Conservation (phyloP, 306 rosid genomes). For the Begonia fuchsioides region DNA sequence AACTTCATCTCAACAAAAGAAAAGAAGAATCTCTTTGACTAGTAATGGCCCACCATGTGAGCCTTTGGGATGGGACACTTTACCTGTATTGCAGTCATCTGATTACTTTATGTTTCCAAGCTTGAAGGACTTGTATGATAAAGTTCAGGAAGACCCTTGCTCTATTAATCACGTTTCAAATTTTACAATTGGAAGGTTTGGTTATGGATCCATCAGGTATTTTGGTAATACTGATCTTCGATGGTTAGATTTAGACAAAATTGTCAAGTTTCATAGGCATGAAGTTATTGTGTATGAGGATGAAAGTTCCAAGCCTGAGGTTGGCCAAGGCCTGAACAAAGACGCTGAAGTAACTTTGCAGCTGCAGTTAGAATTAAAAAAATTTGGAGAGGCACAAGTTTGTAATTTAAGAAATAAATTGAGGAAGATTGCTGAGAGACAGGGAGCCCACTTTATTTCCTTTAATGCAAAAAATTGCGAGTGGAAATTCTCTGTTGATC, state of each 20-base stretch:
- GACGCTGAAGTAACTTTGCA: constrained; percentile 81
- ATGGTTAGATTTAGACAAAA: constrained; percentile 38
- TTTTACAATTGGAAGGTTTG: constrained; percentile 64
- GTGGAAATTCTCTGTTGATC: constrained; percentile 73
- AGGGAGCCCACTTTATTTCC: constrained; percentile 66
- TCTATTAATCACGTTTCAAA: constrained; percentile 46
- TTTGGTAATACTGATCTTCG: constrained; percentile 54
- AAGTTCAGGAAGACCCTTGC: constrained; percentile 50
- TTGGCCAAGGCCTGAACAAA: constrained; percentile 84
- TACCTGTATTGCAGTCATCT: constrained; percentile 33
- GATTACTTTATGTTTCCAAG: constrained; percentile 55
- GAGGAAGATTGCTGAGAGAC: constrained; percentile 38
- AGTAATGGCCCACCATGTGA: constrained; percentile 8
- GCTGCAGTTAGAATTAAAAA: constrained; percentile 20
- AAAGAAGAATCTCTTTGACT: constrained; percentile 28
- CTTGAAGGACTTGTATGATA: constrained; percentile 32
- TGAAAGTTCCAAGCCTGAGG: constrained; percentile 51
- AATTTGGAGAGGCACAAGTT: constrained; percentile 18
- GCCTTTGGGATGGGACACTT: constrained; percentile 21
- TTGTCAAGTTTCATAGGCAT: constrained; percentile 52
- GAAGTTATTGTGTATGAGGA: constrained; percentile 62
- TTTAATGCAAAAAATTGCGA: constrained; percentile 49
- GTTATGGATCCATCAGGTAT: constrained; percentile 67
- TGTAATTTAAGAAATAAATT: constrained; percentile 29
- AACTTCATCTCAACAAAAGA: constrained; percentile 22